Conservation (phyloP, 2,329 filamentous ascomycete species). For the Plectosphaerella sp. region DNA sequence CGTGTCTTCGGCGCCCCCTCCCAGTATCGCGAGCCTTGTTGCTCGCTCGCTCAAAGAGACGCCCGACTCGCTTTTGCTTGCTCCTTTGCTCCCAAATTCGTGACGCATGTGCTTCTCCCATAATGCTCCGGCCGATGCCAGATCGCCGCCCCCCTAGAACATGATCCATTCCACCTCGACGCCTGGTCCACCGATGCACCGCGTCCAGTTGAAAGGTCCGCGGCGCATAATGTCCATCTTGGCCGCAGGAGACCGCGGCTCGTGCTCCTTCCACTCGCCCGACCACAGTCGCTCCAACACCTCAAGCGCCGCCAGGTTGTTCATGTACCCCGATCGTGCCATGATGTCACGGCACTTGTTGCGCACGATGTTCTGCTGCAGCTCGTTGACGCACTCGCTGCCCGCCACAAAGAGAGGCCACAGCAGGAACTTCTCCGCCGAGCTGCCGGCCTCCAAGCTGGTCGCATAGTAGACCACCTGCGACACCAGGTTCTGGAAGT, state of each 20-base stretch:
- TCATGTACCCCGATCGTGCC: slow-evolving; percentile 85
- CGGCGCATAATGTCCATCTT: slow-evolving; percentile 32
- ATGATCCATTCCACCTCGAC: slow-evolving; percentile 64
- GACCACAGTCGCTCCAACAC: slow-evolving; percentile 83
- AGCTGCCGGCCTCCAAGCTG: slow-evolving; percentile 66
- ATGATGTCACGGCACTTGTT: slow-evolving; percentile 82
- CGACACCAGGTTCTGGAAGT: slow-evolving; percentile 78
- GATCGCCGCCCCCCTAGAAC: slow-evolving; percentile 39
- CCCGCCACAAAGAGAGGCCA: slow-evolving; percentile 92
- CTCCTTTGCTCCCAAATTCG: neutral
- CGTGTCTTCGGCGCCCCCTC: neutral
- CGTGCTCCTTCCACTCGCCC: slow-evolving; percentile 40
- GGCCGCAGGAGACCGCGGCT: slow-evolving; percentile 23
- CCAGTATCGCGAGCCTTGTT: neutral
- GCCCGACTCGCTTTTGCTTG: neutral
- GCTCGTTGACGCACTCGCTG: slow-evolving; percentile 79
- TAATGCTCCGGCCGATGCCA: neutral
- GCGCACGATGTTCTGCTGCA: slow-evolving; percentile 75
- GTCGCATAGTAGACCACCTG: slow-evolving; percentile 81
- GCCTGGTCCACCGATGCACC: slow-evolving; percentile 50
- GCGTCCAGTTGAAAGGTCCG: slow-evolving; percentile 55
- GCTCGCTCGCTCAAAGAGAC: neutral
- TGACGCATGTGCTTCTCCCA: neutral
- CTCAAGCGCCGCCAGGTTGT: slow-evolving; percentile 82
- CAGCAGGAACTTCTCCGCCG: slow-evolving; percentile 81